phyloP scores from a whole-genome alignment of 1,139 yeast genomes.

The Yamadazyma sp. region DNA sequence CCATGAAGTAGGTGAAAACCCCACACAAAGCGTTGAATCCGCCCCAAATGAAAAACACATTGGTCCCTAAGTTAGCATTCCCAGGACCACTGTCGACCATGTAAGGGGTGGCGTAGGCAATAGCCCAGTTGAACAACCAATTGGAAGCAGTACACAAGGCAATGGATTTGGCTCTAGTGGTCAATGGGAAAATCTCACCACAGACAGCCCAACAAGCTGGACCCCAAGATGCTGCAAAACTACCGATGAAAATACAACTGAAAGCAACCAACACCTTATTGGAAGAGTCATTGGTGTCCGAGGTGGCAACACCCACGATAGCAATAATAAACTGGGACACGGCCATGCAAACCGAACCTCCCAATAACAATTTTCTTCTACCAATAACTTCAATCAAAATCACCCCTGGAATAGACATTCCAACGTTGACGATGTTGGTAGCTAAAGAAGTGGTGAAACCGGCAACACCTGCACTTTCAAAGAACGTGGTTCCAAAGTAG shows the following conservation, averaged over 20 bases:
- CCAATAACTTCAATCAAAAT: conserved; percentile 36
- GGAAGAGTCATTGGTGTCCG: conserved; percentile 29
- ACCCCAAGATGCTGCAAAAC: conserved; percentile 86
- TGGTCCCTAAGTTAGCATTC: conserved; percentile 50
- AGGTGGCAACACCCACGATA: conserved; percentile 56
- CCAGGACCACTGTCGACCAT: conserved; percentile 62
- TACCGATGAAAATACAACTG: conserved; percentile 74
- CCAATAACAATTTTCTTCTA: conserved; percentile 36
- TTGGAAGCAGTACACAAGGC: conserved; percentile 73
- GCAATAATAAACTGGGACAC: conserved; percentile 67
- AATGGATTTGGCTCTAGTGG: conserved; percentile 79
- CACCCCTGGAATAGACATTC: conserved; percentile 38
- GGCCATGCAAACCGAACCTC: conserved; percentile 66
- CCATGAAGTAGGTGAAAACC: conserved; percentile 53
- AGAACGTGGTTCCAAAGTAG: conserved; percentile 68
- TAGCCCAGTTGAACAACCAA: conserved; percentile 79
- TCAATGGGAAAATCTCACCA: conserved; percentile 76
- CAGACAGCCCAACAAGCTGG: conserved; percentile 76
- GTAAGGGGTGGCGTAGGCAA: conserved; percentile 75
- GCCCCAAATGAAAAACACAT: conserved; percentile 60
- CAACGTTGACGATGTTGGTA: conserved; percentile 40
- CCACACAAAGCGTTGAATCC: conserved; percentile 63
- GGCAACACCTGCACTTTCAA: conserved; percentile 54
- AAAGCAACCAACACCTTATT: conserved; percentile 65
- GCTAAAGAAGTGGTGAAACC: conserved; percentile 34